A percentile compares a stretch with the other conserved stretches of the same genome.
Evolutionary conservation across 768 basidiomycete species (phyloP).

Genomic region (Suillus subluteus): DNA sequence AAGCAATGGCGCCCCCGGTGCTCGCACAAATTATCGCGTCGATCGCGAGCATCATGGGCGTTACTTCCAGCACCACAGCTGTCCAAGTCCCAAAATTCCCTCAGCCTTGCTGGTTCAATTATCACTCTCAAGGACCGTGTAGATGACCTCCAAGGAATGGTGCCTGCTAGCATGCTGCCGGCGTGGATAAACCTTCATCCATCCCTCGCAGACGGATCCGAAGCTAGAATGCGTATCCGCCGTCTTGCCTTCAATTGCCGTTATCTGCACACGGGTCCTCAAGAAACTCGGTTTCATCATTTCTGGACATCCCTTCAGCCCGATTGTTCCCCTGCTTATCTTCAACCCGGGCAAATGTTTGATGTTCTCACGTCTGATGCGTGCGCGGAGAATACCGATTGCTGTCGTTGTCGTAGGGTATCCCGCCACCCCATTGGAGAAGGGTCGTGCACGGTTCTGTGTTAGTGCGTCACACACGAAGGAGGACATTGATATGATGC

Average conservation of each 20-base stretch:
- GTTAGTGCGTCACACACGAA: conserved; percentile 95
- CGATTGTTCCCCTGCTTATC: conserved; percentile 90
- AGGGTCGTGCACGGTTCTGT: conserved; percentile 90
- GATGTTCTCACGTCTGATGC: conserved; percentile 90
- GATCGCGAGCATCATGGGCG: conserved; percentile 97
- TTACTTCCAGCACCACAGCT: conserved; percentile 45
- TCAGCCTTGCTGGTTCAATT: conserved; percentile 37
- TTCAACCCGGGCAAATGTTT: conserved; percentile 96
- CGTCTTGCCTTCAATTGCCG: conserved; percentile 94
- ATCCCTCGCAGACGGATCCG: conserved; percentile 75
- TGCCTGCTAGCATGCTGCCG: conserved; percentile 66
- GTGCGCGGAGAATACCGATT: conserved; percentile 62
- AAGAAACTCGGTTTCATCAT: conserved; percentile 96
- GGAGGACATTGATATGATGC: conserved; percentile 87
- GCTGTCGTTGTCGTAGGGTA: conserved; percentile 91
- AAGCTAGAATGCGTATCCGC: conserved; percentile 81
- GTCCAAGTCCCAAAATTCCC: conserved; percentile 36
- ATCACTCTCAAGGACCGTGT: conserved; percentile 36
- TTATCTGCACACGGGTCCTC: conserved; percentile 85
- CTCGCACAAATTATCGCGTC: conserved; percentile 91
- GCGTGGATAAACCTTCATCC: conserved; percentile 79
- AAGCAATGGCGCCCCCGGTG: conserved; percentile 89
- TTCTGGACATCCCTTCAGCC: conserved; percentile 88
- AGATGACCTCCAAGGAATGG: conserved; percentile 65
- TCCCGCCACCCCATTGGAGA: conserved; percentile 88